Evolutionary conservation across 306 rosid genomes (phyloP).

Genomic region (Canavalia ensiformis): DNA sequence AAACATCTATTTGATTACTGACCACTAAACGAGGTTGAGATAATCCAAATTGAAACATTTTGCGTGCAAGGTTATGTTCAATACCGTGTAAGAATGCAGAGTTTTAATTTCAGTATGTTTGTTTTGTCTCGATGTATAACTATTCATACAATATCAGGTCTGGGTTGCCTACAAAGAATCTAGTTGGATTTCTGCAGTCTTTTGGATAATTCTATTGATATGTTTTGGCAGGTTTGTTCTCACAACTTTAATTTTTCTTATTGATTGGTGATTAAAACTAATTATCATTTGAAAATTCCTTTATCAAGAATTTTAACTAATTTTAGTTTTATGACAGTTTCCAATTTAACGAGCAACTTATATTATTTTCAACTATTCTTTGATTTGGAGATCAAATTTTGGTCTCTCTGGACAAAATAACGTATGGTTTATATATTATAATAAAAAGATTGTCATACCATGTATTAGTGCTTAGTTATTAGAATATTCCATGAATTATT

Average conservation of each 20-base stretch:
- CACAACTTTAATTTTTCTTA: constrained; percentile 31
- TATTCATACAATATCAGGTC: constrained; percentile 61
- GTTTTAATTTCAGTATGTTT: constrained; percentile 23
- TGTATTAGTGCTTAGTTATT: neutral
- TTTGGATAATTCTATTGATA: constrained; percentile 77
- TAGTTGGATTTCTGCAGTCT: constrained; percentile 62
- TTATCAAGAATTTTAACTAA: neutral
- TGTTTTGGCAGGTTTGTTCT: constrained; percentile 83
- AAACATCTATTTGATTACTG: constrained; percentile 20
- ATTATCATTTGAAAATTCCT: constrained; percentile 23
- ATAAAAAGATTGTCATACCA: neutral
- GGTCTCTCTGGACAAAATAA: neutral
- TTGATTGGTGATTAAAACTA: constrained; percentile 26
- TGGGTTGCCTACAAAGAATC: constrained; percentile 90
- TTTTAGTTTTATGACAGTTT: constrained; percentile 30
- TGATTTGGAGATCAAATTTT: constrained; percentile 27
- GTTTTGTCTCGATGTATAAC: constrained; percentile 38
- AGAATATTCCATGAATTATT: neutral
- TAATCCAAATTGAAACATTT: constrained; percentile 31
- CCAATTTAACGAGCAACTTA: neutral
- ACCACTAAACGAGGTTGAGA: constrained; percentile 18
- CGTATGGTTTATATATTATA: neutral
- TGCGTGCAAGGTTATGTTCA: neutral
- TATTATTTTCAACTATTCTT: neutral
- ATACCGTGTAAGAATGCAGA: constrained; percentile 13